A percentile compares a stretch with the other conserved stretches of the same genome.
Conservation (phyloP, 2,329 filamentous ascomycete genomes). For the Monosporascus sp. region DNA sequence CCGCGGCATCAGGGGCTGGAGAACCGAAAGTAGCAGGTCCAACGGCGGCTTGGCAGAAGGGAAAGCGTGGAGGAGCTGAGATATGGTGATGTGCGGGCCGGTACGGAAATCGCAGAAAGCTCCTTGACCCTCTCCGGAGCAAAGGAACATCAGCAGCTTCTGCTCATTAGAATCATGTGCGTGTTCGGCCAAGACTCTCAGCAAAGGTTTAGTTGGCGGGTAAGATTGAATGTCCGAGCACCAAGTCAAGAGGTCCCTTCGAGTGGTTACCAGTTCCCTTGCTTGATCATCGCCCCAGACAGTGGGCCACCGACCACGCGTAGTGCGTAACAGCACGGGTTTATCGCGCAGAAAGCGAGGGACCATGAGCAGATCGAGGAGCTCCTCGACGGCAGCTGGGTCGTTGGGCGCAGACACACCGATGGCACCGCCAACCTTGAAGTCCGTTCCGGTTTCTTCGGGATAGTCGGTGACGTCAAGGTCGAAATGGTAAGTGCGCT, state of each 20-base stretch:
- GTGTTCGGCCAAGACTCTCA: conserved; percentile 82
- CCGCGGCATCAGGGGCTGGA: conserved; percentile 89
- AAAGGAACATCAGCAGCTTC: conserved; percentile 81
- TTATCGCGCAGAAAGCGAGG: conserved; percentile 81
- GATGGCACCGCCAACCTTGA: conserved; percentile 94
- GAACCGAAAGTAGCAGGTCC: conserved; percentile 70
- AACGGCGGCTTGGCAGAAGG: conserved; percentile 86
- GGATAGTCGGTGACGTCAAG: conserved; percentile 95
- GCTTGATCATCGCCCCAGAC: conserved; percentile 92
- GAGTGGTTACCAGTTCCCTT: conserved; percentile 81
- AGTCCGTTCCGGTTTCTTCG: conserved; percentile 76
- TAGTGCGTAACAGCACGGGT: conserved; percentile 72
- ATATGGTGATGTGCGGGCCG: conserved; percentile 76
- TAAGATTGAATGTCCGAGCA: conserved; percentile 91
- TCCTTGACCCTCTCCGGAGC: conserved; percentile 84
- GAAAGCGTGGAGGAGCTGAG: conserved; percentile 86
- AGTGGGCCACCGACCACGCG: conserved; percentile 84
- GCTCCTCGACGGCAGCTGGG: conserved; percentile 67
- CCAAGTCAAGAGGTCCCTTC: conserved; percentile 90
- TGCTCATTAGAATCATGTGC: conserved; percentile 75
- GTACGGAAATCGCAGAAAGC: conserved; percentile 93
- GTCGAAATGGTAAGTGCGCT: conserved; percentile 96
- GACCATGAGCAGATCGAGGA: conserved; percentile 76
- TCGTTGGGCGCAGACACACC: conserved; percentile 89
- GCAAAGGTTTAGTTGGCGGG: conserved; percentile 79